Evolutionary conservation across 331 rosid species (phyloP).

Genomic region (Telfairia occidentalis): DNA sequence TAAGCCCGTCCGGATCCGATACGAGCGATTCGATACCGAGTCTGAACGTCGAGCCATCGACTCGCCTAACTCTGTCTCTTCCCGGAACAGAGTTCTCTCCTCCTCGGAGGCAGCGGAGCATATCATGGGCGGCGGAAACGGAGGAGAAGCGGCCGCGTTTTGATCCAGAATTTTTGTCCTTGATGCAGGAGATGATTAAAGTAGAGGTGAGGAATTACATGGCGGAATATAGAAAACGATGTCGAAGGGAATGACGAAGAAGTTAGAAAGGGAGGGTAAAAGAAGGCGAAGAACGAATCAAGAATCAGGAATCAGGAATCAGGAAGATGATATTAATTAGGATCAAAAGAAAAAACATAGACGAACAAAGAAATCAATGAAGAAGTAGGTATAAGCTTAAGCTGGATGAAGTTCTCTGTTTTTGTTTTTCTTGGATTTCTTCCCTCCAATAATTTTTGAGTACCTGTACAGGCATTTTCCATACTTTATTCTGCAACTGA

Average conservation of each 20-base stretch:
- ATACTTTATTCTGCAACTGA: too few relatives aligned
- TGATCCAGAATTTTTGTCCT: conserved; percentile 22
- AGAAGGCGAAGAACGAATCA: neutral
- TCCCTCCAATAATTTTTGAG: too few relatives aligned
- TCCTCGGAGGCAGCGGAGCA: neutral
- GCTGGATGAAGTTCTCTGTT: neutral
- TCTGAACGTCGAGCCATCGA: conserved; percentile 23
- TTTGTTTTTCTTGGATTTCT: too few relatives aligned
- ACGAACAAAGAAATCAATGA: neutral
- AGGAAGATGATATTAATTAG: neutral
- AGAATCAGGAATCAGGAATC: neutral
- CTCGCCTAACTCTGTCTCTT: conserved; percentile 24
- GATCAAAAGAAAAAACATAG: neutral
- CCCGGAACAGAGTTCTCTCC: conserved; percentile 20
- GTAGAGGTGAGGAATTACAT: conserved; percentile 40
- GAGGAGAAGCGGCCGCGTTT: conserved; percentile 2
- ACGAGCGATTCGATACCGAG: conserved; percentile 25
- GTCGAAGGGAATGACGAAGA: neutral
- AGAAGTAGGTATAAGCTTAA: neutral
- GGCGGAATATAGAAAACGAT: conserved; percentile 12
- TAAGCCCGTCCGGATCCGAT: conserved; percentile 33
- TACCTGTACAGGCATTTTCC: too few relatives aligned
- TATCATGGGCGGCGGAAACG: neutral
- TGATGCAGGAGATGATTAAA: conserved; percentile 33
- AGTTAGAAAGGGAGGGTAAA: neutral